phyloP scores from a whole-genome alignment of 108 stramenopile genomes.

The Conticribra guillardii region DNA sequence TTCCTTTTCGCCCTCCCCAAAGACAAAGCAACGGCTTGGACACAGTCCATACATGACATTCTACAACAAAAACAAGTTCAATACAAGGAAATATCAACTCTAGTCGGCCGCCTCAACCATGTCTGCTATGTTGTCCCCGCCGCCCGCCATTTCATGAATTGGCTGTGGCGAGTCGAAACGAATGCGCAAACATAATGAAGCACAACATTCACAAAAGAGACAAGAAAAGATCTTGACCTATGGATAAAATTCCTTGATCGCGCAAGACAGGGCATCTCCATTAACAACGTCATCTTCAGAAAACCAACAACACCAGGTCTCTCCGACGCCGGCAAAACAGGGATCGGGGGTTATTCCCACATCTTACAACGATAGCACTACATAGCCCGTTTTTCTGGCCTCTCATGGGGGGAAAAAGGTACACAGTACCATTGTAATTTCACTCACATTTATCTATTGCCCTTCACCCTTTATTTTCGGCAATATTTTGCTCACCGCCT shows the following conservation, averaged over 20 bases:
- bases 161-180: neutral
- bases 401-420: no score
- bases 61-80: no score
- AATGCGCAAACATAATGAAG: neutral
- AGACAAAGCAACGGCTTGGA: no score
- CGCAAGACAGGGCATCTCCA: slow-evolving; percentile 16
- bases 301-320: neutral
- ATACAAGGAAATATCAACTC: slow-evolving; percentile 6
- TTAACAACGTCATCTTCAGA: slow-evolving; percentile 28
- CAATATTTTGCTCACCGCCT: no score
- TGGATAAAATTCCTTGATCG: slow-evolving; percentile 19
- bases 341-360: slow-evolving; percentile 24
- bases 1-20: no score
- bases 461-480: no score
- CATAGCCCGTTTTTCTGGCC: no score
- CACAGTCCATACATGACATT: no score
- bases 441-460: no score
- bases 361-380: no score
- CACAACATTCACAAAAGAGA: neutral
- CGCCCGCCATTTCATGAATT: slow-evolving; percentile 21
- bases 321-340: slow-evolving; percentile 2
- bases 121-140: slow-evolving; percentile 15
- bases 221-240: slow-evolving; percentile 9
- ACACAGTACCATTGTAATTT: no score
- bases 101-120: slow-evolving; percentile 21